Base-by-base conservation (phyloP, 441 rosid species). In the Croton laevigatus region DNA sequence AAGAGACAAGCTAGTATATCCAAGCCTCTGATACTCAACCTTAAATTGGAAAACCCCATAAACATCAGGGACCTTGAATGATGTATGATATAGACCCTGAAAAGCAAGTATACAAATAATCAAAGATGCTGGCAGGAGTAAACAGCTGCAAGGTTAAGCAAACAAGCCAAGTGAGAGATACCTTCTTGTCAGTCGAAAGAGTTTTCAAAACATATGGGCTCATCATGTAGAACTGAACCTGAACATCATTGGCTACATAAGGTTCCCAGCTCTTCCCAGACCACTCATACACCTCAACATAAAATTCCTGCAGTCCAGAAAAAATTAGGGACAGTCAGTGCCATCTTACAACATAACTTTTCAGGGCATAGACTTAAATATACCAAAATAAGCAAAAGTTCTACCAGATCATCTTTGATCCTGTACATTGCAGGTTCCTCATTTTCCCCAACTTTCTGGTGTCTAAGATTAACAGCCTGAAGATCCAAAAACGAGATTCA, bases 221-320 rank as follows among this genome's bases (percentile, higher is more conserved):
- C 97, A 89, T 93, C 98, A 89, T 91, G 84, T 86, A 88, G 71
- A 93, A 88, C 71, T 88, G 98, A 73, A 93, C 91, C 81, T 88
- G 94, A 75, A 88, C 89, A 73, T 93, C 97, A 71, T 87, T 68
- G 22, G 94, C 83, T n/a, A 89, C 90, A 83, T 88, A 93, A 34
- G 96, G 91, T 72, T 87, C 96, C 98, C 96, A 91, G 81, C 84
- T 87, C 76, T 82, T 83, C 59, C 98, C 98, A 73, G 91, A 88
- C 92, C 92, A 88, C 69, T 90, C 94, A 14, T 80, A 85, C 69
- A 90, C 84, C 86, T 89, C 93, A 66, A 88, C 86, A 62, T 81
- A 84, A 69, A 86, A 83, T 8, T 84, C 86, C 90, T 87, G 77
- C 67, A 69, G 75, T 27, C 46, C 54, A 61, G 73, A 63, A 58